A percentile compares a stretch with the other conserved stretches of the same genome.
phyloP scores from a whole-genome alignment of 2,329 filamentous ascomycete species.

The Neurospora sp. region DNA sequence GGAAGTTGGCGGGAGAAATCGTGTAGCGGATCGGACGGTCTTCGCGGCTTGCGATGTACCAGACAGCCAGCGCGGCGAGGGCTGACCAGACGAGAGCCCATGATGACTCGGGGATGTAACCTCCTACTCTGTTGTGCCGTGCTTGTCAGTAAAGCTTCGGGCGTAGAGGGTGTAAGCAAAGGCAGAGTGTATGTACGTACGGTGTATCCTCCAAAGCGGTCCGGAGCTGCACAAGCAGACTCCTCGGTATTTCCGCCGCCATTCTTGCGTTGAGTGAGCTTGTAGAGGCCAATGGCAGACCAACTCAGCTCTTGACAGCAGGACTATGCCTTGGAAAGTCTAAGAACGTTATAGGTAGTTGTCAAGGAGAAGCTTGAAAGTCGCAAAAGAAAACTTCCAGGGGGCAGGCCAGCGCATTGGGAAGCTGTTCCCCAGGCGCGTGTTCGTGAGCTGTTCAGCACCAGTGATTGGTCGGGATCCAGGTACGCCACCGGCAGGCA shows the following conservation, averaged over 20 bases:
- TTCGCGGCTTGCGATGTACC: slow-evolving; percentile 23
- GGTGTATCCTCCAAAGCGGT: slow-evolving; percentile 5
- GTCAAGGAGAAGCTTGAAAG: neutral
- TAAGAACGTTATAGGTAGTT: neutral
- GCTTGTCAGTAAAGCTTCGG: neutral
- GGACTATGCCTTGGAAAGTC: neutral
- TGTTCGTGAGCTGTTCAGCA: neutral
- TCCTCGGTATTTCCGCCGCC: slow-evolving; percentile 5
- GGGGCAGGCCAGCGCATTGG: neutral
- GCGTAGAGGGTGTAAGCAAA: neutral
- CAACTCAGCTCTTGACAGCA: neutral
- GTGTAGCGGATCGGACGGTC: slow-evolving; percentile 45
- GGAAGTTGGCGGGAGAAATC: slow-evolving; percentile 52
- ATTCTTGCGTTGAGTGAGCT: slow-evolving; percentile 5
- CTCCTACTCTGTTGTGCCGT: neutral
- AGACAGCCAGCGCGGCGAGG: slow-evolving; percentile 6
- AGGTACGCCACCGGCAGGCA: neutral
- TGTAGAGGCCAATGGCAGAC: neutral
- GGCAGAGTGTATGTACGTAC: slow-evolving; percentile 4
- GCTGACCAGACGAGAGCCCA: slow-evolving; percentile 10
- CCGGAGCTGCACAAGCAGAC: slow-evolving; percentile 13
- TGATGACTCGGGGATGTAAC: slow-evolving; percentile 2
- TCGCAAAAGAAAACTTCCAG: neutral
- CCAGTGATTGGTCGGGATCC: neutral
- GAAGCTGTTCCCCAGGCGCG: neutral